Evolutionary conservation across 2,329 filamentous ascomycete genomes (phyloP), one percentile per base, ranked within the genome.

Genomic region (Ramularia endophylla): DNA sequence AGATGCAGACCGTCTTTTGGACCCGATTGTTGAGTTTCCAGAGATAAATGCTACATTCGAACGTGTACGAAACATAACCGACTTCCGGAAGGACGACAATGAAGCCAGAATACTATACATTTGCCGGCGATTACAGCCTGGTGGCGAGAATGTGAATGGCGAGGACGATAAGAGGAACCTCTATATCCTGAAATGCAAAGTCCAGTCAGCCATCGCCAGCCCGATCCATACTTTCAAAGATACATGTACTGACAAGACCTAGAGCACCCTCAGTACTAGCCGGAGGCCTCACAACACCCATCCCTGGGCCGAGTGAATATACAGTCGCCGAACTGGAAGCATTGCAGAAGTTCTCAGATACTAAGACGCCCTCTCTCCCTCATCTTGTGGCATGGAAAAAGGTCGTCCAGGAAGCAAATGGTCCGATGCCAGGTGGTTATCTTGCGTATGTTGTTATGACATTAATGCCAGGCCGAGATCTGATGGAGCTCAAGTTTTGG

Each of bases 401-500:
- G 7, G 29, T 31, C 2, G 38, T 44, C 4, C 57, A 61, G 43
- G 44, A 41, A 27, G 13, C 42, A 3, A 28, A 51, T 17, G 51
- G 51, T 5, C 48, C 46, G 2, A 52, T 57, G 39, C 56, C 52
- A 2, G 51, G 50, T 8, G 58, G 58, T 16, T 61, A 61, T 29
- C 50, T 57, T 18, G 49, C 47, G 3, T 59, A 53, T 40, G 52
- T 47, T 0, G 45, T 60, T 36, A 61, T 61, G 58, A 58, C 49
- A 9, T 27, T 44, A 7, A 47, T 60, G 47, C 52, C 58, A 0
- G 58, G 58, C 3, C 38, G 44, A 15, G 50, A 55, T 31, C 45
- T 61, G 9, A 55, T 56, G 48, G 56, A 52, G 8, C 30, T 51
- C 2, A 51, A 49, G n/a, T 60, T 55, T 43, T 61, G 58, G 58